Evolutionary conservation across 306 rosid species (phyloP).

Genomic region (Abrus precatorius): DNA sequence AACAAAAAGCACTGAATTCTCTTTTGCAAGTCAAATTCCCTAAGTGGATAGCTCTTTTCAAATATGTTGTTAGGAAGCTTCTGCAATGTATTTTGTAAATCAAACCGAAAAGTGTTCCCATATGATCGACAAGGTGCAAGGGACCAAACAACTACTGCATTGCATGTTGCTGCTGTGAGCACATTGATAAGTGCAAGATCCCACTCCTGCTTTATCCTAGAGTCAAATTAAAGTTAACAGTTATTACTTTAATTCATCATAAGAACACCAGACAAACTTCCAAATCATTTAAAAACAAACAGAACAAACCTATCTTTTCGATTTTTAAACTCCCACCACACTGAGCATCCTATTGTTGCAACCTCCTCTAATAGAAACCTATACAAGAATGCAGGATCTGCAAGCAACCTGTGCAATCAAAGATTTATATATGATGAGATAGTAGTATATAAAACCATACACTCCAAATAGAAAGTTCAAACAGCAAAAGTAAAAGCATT

Average conservation of each 20-base stretch:
- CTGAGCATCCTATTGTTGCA: conserved; percentile 82
- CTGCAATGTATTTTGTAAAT: conserved; percentile 96
- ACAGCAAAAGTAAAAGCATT: neutral
- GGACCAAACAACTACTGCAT: conserved; percentile 97
- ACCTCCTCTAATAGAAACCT: conserved; percentile 86
- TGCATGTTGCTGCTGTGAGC: conserved; percentile 94
- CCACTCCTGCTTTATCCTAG: conserved; percentile 98
- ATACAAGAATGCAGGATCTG: conserved; percentile 93
- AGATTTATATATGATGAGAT: conserved; percentile 29
- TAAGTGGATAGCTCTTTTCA: conserved; percentile 91
- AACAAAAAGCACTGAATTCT: conserved; percentile 88
- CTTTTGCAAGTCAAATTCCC: conserved; percentile 94
- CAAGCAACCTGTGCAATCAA: conserved; percentile 84
- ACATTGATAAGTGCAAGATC: conserved; percentile 95
- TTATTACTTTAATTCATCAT: conserved; percentile 41
- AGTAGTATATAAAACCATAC: neutral
- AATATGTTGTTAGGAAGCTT: conserved; percentile 98
- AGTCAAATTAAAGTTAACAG: conserved; percentile 42
- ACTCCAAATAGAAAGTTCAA: conserved; percentile 30
- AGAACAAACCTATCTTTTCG: conserved; percentile 83
- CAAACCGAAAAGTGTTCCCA: conserved; percentile 92
- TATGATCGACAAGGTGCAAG: conserved; percentile 99
- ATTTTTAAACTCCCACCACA: conserved; percentile 94
- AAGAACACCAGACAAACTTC: conserved; percentile 35
- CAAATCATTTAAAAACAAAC: conserved; percentile 33